phyloP scores from a whole-genome alignment of 768 basidiomycete genomes.

The Termitomyces sp. region DNA sequence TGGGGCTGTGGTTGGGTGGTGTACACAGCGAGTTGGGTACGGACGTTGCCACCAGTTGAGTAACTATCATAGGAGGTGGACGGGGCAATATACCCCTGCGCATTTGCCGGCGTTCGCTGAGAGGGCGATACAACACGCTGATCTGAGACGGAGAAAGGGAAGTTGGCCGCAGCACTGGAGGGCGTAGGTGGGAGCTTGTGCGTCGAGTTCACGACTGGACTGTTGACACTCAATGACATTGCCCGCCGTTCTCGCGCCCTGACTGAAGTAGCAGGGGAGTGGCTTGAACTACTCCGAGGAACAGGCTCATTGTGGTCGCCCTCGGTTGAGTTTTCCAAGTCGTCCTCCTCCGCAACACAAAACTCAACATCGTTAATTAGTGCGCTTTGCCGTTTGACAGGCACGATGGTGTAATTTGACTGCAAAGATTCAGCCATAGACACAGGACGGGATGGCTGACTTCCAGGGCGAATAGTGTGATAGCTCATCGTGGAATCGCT shows the following conservation, averaged over 20 bases:
- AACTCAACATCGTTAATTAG: constrained; percentile 68
- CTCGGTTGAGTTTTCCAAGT: constrained; percentile 9
- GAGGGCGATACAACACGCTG: constrained; percentile 33
- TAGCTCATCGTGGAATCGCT: constrained; percentile 83
- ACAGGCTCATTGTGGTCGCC: not conserved
- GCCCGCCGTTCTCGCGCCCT: constrained; percentile 58
- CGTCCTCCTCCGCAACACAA: constrained; percentile 56
- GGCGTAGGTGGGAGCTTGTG: constrained; percentile 23
- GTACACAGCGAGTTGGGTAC: constrained; percentile 40
- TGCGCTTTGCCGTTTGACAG: constrained; percentile 64
- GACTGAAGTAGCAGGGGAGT: constrained; percentile 43
- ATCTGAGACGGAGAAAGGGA: constrained; percentile 34
- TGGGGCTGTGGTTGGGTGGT: constrained; percentile 8
- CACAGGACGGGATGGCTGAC: constrained; percentile 63
- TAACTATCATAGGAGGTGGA: constrained; percentile 27
- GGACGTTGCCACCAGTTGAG: constrained; percentile 39
- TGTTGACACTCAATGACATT: constrained; percentile 55
- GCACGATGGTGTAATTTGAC: constrained; percentile 70
- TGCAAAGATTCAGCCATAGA: constrained; percentile 78
- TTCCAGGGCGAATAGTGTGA: constrained; percentile 62
- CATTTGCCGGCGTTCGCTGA: constrained; percentile 31
- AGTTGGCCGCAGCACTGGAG: constrained; percentile 26
- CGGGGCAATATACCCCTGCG: constrained; percentile 40
- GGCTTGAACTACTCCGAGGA: constrained; percentile 10
- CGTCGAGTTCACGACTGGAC: constrained; percentile 22